A percentile compares a stretch with the other conserved stretches of the same genome.
These are phyloP conservation scores for Metarhizium guizhouense DNA, from an alignment of 2,329 filamentous ascomycete species.

Conservation along the genomic window DNA sequence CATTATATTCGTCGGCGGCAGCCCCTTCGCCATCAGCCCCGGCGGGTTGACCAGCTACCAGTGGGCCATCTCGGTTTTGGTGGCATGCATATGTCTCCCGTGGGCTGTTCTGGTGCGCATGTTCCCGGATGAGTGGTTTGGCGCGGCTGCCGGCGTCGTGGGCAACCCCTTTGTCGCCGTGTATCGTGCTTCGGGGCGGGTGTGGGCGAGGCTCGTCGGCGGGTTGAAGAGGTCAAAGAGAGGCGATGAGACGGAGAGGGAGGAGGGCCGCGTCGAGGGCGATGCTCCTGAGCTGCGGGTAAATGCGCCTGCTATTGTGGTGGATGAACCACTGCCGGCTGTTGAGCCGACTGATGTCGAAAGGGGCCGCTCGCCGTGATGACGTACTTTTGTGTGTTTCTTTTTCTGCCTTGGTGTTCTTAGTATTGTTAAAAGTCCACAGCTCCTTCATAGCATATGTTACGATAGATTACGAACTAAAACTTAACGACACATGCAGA, in stretches of 20 bases:
- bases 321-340: background rate
- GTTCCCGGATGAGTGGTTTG: slow-evolving; percentile 53
- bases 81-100: slow-evolving; percentile 68
- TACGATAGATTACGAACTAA: no score
- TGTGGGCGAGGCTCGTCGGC: background rate
- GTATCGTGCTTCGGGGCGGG: background rate
- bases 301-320: background rate
- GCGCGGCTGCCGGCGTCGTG: slow-evolving; percentile 2
- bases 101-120: slow-evolving; percentile 65
- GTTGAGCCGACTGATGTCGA: background rate
- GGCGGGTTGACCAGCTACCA: slow-evolving; percentile 53
- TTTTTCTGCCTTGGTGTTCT: no score
- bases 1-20: slow-evolving; percentile 74
- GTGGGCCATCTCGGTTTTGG: slow-evolving; percentile 75
- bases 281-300: no score
- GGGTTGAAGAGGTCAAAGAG: background rate
- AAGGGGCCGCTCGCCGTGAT: background rate
- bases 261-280: background rate
- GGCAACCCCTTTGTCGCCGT: slow-evolving; percentile 3
- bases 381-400: background rate
- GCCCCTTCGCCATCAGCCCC: slow-evolving; percentile 59
- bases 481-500: no score
- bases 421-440: no score
- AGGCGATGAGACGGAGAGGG: background rate
- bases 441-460: no score